Base-by-base conservation (phyloP, 768 basidiomycete genomes). In the Coprinellus micaceus region DNA sequence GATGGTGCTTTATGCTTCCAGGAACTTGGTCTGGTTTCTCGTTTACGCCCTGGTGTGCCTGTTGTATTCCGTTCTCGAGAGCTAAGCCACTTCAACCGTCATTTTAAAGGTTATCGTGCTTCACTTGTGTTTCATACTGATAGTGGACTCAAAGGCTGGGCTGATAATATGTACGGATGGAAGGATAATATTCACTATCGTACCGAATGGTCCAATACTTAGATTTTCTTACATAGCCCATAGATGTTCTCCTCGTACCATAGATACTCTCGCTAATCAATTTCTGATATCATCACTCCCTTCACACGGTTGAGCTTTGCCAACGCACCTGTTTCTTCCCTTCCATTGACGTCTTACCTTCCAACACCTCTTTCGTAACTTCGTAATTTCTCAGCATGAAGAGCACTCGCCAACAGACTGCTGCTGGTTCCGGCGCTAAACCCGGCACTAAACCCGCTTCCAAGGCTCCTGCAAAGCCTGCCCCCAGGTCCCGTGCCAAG, bases 1-100 rank as follows among this genome's bases (percentile, higher is more conserved):
- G 65, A 64, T 0, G 66, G 62, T 0, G 60, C 62, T 21, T 28
- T 67, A 4, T 61, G 60, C 25, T 37, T 67, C 6, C 22, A 59
- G 15, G 65, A 67, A 28, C 55, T 45, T 11, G 44, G 44, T 9
- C 44, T 45, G 10, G 44, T 45, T 10, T 17, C 9, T 45, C 44
- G 44, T 17, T 9, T 45, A 9, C 44, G 10, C 9, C 22, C 22
- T 11, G 44, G 44, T 11, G 44, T 17, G 11, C 22, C 44, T 24
- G 9, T 24, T 21, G 19, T 24, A 11, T 45, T 45, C 22, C 13
- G 44, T 9, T 45, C 44, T n/a, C 21, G 17, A 10, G 21, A n/a
- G 17, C 44, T 45, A 10, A 45, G 17, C 22, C 44, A 45, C 19
- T 45, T 45, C 44, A 45, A 45, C 22, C 44, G 19, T 21, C 44